These are phyloP conservation scores for Durio zibethinus DNA, from an alignment of 345 rosid genomes.

Conservation along the genomic window DNA sequence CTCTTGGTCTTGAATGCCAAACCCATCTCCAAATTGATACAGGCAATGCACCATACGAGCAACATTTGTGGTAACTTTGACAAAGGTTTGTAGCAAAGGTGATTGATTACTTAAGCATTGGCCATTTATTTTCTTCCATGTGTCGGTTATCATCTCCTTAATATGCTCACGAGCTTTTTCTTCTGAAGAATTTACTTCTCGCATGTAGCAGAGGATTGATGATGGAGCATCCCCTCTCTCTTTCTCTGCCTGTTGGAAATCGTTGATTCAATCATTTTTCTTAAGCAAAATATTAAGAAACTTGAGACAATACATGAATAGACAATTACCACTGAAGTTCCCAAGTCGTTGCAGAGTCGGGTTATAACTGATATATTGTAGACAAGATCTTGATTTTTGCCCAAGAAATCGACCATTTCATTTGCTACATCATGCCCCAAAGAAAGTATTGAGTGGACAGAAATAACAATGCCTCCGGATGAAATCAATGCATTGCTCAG, in stretches of 20 bases:
- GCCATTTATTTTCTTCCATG: conserved; percentile 44
- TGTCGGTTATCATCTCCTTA: conserved; percentile 22
- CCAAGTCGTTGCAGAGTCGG: conserved; percentile 50
- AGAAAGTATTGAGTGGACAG: conserved; percentile 27
- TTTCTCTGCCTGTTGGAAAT: conserved; percentile 33
- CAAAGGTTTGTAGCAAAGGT: conserved; percentile 16
- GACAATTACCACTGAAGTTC: conserved; percentile 36
- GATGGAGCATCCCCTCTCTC: conserved; percentile 62
- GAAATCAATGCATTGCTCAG: conserved; percentile 41
- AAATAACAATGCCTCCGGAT: conserved; percentile 37
- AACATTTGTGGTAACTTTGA: conserved; percentile 24
- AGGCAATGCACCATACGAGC: no score
- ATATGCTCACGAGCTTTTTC: conserved; percentile 32
- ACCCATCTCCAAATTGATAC: conserved; percentile 47
- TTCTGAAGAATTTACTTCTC: conserved; percentile 37
- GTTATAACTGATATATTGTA: conserved; percentile 35
- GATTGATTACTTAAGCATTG: conserved; percentile 9
- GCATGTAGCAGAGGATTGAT: conserved; percentile 38
- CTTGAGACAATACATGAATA: neutral
- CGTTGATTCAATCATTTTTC: neutral
- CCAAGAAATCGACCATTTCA: conserved; percentile 5
- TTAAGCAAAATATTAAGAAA: neutral
- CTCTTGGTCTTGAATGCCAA: conserved; percentile 40
- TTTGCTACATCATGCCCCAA: conserved; percentile 11
- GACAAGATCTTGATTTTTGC: conserved; percentile 26